Percentiles rank a stretch among this genome's conserved stretches.
phyloP scores from a whole-genome alignment of 148 eudicot genomes.

The Rhododendron ferrugineum region DNA sequence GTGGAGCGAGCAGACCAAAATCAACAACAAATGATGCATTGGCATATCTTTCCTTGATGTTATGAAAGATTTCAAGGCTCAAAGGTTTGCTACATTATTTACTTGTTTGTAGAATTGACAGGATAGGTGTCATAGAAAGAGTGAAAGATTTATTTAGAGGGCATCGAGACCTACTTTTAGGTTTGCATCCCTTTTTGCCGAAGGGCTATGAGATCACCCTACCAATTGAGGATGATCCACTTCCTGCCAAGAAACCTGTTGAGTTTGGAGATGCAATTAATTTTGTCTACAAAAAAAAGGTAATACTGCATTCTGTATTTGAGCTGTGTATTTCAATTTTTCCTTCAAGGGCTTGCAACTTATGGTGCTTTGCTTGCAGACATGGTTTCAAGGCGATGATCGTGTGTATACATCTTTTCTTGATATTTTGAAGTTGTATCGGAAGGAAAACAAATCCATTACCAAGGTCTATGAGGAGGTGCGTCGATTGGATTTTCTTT shows the following conservation, averaged over 20 bases:
- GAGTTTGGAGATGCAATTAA: constrained; percentile 58
- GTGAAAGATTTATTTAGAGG: constrained; percentile 73
- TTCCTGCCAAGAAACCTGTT: constrained; percentile 53
- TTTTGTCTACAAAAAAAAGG: constrained; percentile 75
- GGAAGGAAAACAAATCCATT: constrained; percentile 43
- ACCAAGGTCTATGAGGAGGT: constrained; percentile 62
- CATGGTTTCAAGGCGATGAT: constrained; percentile 55
- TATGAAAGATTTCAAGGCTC: constrained; percentile 69
- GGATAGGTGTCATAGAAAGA: constrained; percentile 54
- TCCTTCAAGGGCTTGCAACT: neutral
- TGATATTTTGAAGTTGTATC: constrained; percentile 49
- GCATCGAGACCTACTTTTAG: constrained; percentile 56
- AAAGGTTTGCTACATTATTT: constrained; percentile 36
- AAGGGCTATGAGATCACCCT: constrained; percentile 59
- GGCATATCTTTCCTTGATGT: constrained; percentile 66
- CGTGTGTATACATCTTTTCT: constrained; percentile 57
- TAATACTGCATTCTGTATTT: constrained; percentile 16
- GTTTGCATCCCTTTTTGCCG: constrained; percentile 69
- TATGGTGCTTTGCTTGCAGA: constrained; percentile 27
- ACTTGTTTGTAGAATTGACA: constrained; percentile 44
- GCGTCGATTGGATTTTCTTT: constrained; percentile 15
- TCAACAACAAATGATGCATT: constrained; percentile 54
- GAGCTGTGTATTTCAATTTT: neutral
- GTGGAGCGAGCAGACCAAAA: constrained; percentile 35
- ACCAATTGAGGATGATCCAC: constrained; percentile 29